Evolutionary conservation across 768 basidiomycete species (phyloP).

Genomic region (Lactarius indigo): DNA sequence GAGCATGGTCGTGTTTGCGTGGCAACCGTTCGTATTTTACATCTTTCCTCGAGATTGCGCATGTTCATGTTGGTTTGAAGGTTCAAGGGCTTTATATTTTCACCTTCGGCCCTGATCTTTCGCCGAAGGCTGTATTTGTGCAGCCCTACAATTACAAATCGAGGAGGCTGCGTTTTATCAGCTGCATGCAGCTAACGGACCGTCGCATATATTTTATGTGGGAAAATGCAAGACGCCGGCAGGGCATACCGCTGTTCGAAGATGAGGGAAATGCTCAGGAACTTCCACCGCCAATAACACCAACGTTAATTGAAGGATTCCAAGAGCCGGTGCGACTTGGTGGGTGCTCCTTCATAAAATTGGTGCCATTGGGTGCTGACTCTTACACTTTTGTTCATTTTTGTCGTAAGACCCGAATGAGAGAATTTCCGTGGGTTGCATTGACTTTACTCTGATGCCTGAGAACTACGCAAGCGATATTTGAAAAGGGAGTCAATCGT

Average conservation of each 20-base stretch:
- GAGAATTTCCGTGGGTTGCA: constrained; percentile 9
- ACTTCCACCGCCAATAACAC: not conserved
- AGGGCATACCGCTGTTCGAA: constrained; percentile 2
- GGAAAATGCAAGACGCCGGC: not conserved
- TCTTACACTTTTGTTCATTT: not conserved
- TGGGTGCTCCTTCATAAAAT: not conserved
- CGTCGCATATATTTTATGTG: not conserved
- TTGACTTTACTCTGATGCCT: constrained; percentile 22
- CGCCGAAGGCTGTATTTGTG: not conserved
- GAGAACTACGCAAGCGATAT: not conserved
- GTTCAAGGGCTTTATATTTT: constrained; percentile 1
- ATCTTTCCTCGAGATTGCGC: not conserved
- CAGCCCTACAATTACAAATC: not conserved
- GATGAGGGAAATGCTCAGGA: not conserved
- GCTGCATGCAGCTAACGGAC: not conserved
- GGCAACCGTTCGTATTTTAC: constrained; percentile 6
- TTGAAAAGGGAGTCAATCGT: not conserved
- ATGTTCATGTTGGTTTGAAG: not conserved
- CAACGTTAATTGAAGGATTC: not conserved
- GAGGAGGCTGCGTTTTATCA: not conserved
- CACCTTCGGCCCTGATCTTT: not conserved
- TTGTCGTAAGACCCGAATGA: not conserved
- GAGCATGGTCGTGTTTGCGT: constrained; percentile 13
- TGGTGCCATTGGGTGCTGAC: not conserved
- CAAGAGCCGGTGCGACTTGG: not conserved